phyloP scores from a whole-genome alignment of 306 rosid genomes.

The Argentina anserina region DNA sequence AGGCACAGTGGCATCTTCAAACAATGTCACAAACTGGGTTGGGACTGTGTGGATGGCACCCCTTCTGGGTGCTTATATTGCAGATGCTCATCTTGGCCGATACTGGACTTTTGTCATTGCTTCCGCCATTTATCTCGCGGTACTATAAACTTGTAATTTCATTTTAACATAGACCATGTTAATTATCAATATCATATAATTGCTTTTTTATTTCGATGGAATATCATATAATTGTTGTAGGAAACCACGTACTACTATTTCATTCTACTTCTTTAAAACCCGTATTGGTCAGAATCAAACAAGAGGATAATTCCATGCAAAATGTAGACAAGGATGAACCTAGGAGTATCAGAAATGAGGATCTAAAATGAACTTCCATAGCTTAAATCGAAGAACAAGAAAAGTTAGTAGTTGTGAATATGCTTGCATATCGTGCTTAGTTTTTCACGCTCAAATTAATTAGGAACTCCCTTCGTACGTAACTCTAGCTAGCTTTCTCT shows the following conservation, averaged over 20 bases:
- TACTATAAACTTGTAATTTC: conserved; percentile 5
- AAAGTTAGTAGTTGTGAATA: not conserved
- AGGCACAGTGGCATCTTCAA: conserved; percentile 53
- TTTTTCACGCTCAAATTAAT: too few relatives aligned
- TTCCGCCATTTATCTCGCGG: conserved; percentile 47
- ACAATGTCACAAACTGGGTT: conserved; percentile 53
- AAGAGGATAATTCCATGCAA: not conserved
- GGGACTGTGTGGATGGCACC: conserved; percentile 62
- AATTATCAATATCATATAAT: too few relatives aligned
- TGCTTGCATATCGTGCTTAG: not conserved
- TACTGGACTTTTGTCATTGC: conserved; percentile 50
- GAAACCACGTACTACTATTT: too few relatives aligned
- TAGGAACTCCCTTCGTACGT: not conserved
- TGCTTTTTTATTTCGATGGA: too few relatives aligned
- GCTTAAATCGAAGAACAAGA: not conserved
- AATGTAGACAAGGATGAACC: not conserved
- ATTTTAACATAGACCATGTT: not conserved
- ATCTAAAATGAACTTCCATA: not conserved
- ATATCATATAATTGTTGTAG: not conserved
- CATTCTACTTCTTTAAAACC: not conserved
- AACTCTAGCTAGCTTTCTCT: too few relatives aligned
- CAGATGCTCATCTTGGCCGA: conserved; percentile 50
- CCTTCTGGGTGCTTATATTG: conserved; percentile 46
- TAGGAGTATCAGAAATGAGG: not conserved
- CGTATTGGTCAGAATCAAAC: not conserved